These are phyloP conservation scores for Omphalea diandra DNA, from an alignment of 441 rosid genomes.

Conservation along the genomic window DNA sequence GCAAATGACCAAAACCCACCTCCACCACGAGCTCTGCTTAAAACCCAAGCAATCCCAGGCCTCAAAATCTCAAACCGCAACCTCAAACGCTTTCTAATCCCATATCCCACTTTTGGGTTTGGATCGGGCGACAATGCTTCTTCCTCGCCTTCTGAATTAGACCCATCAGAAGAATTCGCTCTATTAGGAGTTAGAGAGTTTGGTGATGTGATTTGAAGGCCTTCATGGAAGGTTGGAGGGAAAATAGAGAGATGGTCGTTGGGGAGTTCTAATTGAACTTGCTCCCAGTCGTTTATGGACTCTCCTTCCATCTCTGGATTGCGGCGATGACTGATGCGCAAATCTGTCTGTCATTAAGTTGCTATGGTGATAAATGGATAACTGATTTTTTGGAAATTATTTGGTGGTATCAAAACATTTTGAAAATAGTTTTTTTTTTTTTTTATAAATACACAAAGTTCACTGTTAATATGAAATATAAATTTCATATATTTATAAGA, in stretches of 20 bases:
- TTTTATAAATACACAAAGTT: no score
- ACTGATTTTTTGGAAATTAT: no score
- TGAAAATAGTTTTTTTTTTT: no score
- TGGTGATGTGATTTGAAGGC: constrained; percentile 18
- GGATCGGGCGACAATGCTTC: not conserved
- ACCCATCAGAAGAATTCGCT: not conserved
- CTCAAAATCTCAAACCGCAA: constrained; percentile 18
- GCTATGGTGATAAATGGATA: no score
- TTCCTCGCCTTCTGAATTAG: not conserved
- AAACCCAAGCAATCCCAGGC: constrained; percentile 23
- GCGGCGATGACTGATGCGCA: no score
- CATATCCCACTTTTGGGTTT: not conserved
- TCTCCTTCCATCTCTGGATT: constrained; percentile 36
- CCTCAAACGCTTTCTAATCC: constrained; percentile 8
- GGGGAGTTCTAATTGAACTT: constrained; percentile 25
- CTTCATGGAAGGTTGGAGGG: constrained; percentile 32
- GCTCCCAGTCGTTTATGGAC: constrained; percentile 34
- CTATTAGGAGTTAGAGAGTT: constrained; percentile 3
- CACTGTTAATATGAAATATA: no score
- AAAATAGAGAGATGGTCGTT: constrained; percentile 29
- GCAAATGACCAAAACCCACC: constrained; percentile 28
- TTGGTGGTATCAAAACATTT: no score
- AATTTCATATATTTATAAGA: no score
- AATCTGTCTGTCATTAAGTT: no score
- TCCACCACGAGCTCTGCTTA: constrained; percentile 21